Base-by-base conservation (phyloP, 441 rosid genomes). In the Mallotus repandus region DNA sequence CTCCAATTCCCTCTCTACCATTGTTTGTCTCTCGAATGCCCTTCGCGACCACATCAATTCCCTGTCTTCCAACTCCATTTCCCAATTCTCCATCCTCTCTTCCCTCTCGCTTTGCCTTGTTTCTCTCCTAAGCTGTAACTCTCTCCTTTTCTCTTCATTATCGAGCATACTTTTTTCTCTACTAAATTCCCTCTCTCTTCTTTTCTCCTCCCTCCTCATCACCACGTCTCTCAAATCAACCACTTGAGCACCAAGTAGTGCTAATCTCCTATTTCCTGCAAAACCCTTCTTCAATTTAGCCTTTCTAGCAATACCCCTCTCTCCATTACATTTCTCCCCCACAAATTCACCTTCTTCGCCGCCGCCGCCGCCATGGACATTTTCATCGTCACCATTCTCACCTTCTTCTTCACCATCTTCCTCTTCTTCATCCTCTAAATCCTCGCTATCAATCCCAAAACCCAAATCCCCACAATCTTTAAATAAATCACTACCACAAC, bases 201-300 rank as follows among this genome's bases (percentile, higher is more conserved):
- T 85, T 70, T 86, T 86, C 71, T 87, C 89, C 79, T 90, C 96
- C 78, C 85, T 85, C 81, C 86, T 81, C 68, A 74, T 71, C 66
- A 85, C 74, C 63, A 62, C 77, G 66, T 85, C 89, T 72, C 85
- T 84, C 81, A 90, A 76, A 49, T 87, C 93, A 82, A 86, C 50
- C 43, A 83, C 81, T 65, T 87, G 86, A 13, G 82, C 74, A 12
- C 85, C 84, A 41, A 88, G 81, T 52, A 88, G 76, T 25, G 88
- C 90, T 43, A 86, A 72, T 60, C 85, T 83, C 79, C 81, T 76
- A 56, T 74, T 81, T 52, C 72, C 69, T 41, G 78, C 79, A 6
- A 59, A 54, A 53, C 74, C 74, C 56, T 81, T 88, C 74, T 75
- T 84, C 19, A 56, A 61, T 78, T 81, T 84, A 65, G 25, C 74